These are phyloP conservation scores for Cryptococcus floricola DNA, from an alignment of 1,284 basidiomycete species.

Conservation along the genomic window DNA sequence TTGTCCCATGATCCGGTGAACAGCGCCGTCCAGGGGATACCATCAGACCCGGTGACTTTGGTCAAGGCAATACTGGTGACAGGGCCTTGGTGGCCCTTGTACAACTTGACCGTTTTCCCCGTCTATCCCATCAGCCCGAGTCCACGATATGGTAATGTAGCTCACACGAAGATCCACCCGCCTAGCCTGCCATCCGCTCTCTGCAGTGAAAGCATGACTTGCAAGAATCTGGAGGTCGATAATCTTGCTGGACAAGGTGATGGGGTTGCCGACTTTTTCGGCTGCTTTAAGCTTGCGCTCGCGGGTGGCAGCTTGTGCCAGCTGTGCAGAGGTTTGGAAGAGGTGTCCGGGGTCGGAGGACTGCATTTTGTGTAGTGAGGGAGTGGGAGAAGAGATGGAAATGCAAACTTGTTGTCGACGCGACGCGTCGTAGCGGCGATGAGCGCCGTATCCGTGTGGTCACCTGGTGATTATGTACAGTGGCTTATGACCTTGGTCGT, in stretches of 20 bases:
- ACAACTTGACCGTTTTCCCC: constrained; percentile 69
- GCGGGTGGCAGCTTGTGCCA: constrained; percentile 62
- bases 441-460: too few species aligned
- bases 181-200: constrained; percentile 70
- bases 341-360: constrained; percentile 54
- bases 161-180: constrained; percentile 70
- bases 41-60: constrained; percentile 5
- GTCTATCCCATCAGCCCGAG: constrained; percentile 54
- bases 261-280: constrained; percentile 69
- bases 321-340: constrained; percentile 69
- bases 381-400: neutral
- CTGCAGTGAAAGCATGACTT: constrained; percentile 73
- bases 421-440: too few species aligned
- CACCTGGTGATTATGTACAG: too few species aligned
- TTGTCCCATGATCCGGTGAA: constrained; percentile 90
- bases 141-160: neutral
- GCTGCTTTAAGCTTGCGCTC: constrained; percentile 67
- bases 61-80: constrained; percentile 73
- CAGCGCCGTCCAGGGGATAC: constrained; percentile 40
- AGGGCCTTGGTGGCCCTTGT: constrained; percentile 77
- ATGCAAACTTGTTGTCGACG: too few species aligned
- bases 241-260: constrained; percentile 69
- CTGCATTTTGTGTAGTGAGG: constrained; percentile 41
- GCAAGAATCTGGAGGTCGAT: constrained; percentile 64
- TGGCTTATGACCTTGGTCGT: too few species aligned